A percentile compares a stretch with the other conserved stretches of the same genome.
Evolutionary conservation across 2,329 filamentous ascomycete species (phyloP).

Genomic region (Botryotinia globosa): DNA sequence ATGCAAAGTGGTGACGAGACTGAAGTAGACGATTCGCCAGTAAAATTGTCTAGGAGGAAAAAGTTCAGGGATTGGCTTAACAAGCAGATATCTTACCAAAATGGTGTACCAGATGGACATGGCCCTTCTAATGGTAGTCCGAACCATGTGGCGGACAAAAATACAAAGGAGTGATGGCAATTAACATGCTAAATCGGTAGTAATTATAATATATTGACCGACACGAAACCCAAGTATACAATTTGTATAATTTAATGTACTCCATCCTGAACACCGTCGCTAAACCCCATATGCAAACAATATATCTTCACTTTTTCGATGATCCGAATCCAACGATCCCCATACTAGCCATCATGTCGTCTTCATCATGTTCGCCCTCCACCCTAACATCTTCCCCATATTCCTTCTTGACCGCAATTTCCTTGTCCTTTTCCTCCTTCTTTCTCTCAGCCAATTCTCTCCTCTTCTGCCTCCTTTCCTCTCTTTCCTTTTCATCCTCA

Average conservation of each 20-base stretch:
- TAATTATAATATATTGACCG: constrained; percentile 4
- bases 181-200: background rate
- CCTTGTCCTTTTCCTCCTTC: constrained; percentile 51
- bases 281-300: constrained; percentile 5
- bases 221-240: background rate
- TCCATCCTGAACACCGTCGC: constrained; percentile 16
- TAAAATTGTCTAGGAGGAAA: constrained; percentile 41
- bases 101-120: background rate
- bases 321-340: constrained; percentile 62
- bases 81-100: constrained; percentile 25
- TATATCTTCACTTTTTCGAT: constrained; percentile 38
- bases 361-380: constrained; percentile 68
- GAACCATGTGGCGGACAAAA: background rate
- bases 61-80: constrained; percentile 44
- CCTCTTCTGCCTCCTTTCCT: constrained; percentile 39
- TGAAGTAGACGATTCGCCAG: constrained; percentile 31
- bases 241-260: background rate
- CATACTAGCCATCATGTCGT: constrained; percentile 68
- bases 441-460: constrained; percentile 40
- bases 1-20: constrained; percentile 23
- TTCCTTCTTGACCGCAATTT: constrained; percentile 55
- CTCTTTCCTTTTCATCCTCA: constrained; percentile 49
- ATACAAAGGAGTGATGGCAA: background rate
- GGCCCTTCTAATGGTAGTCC: background rate
- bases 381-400: constrained; percentile 57